Conservation (phyloP, 495 filamentous ascomycete species). For the Aspergillus nidulans region DNA sequence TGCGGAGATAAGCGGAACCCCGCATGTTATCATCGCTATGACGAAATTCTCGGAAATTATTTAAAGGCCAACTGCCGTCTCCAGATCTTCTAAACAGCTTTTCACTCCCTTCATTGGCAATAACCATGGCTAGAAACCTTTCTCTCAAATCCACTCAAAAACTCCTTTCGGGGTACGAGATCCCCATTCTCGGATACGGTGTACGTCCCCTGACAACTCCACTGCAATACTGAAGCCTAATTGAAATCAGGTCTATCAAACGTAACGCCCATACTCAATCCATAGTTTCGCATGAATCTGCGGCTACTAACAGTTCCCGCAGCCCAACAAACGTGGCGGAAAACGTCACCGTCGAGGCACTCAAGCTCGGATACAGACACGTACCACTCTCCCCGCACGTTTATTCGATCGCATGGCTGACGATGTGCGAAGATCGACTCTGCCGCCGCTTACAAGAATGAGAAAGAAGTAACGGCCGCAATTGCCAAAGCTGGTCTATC, state of each 20-base stretch:
- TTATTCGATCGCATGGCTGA: background rate
- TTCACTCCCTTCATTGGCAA: too few relatives aligned
- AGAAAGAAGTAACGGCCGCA: constrained; percentile 44
- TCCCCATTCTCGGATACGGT: constrained; percentile 7
- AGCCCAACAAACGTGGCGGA: constrained; percentile 1
- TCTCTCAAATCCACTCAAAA: constrained; percentile 4
- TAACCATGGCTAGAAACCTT: background rate
- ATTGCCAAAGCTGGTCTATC: constrained; percentile 42
- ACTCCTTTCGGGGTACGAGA: constrained; percentile 7
- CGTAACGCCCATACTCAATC: background rate
- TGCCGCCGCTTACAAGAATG: constrained; percentile 51
- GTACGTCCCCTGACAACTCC: background rate
- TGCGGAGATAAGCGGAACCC: too few relatives aligned
- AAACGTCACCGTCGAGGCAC: background rate
- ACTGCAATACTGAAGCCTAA: background rate
- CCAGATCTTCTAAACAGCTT: too few relatives aligned
- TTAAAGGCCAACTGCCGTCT: background rate
- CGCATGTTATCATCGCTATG: too few relatives aligned
- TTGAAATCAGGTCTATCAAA: background rate
- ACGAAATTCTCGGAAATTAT: background rate
- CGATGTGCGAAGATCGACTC: constrained; percentile 41
- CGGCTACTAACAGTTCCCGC: too few relatives aligned
- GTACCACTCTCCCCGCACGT: background rate
- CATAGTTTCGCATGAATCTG: too few relatives aligned
- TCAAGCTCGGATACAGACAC: constrained; percentile 3